Evolutionary conservation across 768 basidiomycete species (phyloP).

Genomic region (Mycena belliarum): DNA sequence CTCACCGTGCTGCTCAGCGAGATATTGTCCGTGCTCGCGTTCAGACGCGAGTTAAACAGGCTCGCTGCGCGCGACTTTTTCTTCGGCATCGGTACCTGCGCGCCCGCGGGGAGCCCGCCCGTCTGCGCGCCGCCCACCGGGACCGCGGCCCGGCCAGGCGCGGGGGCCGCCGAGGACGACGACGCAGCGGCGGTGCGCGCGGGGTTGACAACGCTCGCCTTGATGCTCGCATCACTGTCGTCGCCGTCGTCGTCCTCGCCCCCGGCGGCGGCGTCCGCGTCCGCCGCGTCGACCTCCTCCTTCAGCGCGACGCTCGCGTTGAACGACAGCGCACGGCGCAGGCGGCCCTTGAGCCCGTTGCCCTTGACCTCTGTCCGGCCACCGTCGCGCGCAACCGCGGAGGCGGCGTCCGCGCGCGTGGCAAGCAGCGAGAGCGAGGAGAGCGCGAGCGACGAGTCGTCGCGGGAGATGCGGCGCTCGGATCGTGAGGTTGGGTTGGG

Average conservation of each 20-base stretch:
- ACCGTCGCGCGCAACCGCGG: background rate
- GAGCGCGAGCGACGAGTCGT: slow-evolving; percentile 28
- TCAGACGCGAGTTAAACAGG: slow-evolving; percentile 86
- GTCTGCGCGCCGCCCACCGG: no score
- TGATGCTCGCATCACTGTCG: slow-evolving; percentile 29
- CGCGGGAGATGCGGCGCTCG: slow-evolving; percentile 53
- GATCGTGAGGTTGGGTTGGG: slow-evolving; percentile 35
- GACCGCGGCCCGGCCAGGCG: background rate
- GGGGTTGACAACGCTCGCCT: slow-evolving; percentile 31
- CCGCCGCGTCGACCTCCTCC: slow-evolving; percentile 45
- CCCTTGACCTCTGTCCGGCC: slow-evolving; percentile 28
- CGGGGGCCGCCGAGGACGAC: no score
- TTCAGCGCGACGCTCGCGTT: slow-evolving; percentile 58
- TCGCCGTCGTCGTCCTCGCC: background rate
- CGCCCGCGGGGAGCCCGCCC: slow-evolving; percentile 9
- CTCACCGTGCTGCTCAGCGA: slow-evolving; percentile 93
- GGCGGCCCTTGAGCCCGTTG: slow-evolving; percentile 74
- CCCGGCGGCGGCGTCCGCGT: background rate
- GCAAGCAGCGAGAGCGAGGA: slow-evolving; percentile 20
- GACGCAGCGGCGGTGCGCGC: slow-evolving; percentile 23
- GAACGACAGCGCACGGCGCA: slow-evolving; percentile 73
- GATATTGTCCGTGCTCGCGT: slow-evolving; percentile 92
- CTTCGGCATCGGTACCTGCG: slow-evolving; percentile 39
- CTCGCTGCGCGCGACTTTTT: slow-evolving; percentile 70
- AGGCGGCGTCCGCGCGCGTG: slow-evolving; percentile 9